These are phyloP conservation scores for Postia placenta DNA, from an alignment of 768 basidiomycete genomes.

Conservation along the genomic window DNA sequence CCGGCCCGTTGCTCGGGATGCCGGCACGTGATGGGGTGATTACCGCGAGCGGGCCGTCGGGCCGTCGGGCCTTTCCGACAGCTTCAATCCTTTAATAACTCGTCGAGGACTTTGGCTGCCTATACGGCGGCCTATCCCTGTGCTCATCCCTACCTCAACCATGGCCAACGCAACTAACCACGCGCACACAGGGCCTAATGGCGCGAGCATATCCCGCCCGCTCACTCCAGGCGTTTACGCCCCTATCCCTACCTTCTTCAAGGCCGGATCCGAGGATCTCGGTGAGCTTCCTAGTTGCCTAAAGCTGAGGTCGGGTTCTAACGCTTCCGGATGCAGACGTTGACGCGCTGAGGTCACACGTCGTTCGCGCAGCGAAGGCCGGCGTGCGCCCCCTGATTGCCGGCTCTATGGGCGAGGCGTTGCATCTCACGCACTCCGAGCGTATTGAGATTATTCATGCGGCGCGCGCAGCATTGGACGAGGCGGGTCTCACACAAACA, in stretches of 20 bases:
- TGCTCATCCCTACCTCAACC: not conserved
- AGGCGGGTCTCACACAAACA: constrained; percentile 45
- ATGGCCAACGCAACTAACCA: constrained; percentile 8
- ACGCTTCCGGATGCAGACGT: constrained; percentile 26
- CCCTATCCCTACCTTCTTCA: constrained; percentile 85
- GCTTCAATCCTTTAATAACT: not conserved
- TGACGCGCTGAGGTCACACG: constrained; percentile 32
- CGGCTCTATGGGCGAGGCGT: constrained; percentile 44
- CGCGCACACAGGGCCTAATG: constrained; percentile 9
- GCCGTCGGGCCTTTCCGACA: not conserved
- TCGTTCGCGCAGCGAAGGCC: constrained; percentile 33
- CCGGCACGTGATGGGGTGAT: not conserved
- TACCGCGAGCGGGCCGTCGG: constrained; percentile 1
- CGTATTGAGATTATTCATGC: constrained; percentile 18
- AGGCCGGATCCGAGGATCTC: constrained; percentile 69
- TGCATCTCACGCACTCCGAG: constrained; percentile 39
- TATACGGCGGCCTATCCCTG: not conserved
- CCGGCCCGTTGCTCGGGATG: not conserved
- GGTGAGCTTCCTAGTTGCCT: constrained; percentile 40
- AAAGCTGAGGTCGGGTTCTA: not conserved
- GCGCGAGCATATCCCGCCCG: constrained; percentile 34
- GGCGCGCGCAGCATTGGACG: constrained; percentile 65
- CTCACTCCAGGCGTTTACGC: constrained; percentile 76
- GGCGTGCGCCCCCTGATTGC: constrained; percentile 32
- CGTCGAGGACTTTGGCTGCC: not conserved